phyloP scores from a whole-genome alignment of 139 green algal species.

The Chlamydomonas sp. region DNA sequence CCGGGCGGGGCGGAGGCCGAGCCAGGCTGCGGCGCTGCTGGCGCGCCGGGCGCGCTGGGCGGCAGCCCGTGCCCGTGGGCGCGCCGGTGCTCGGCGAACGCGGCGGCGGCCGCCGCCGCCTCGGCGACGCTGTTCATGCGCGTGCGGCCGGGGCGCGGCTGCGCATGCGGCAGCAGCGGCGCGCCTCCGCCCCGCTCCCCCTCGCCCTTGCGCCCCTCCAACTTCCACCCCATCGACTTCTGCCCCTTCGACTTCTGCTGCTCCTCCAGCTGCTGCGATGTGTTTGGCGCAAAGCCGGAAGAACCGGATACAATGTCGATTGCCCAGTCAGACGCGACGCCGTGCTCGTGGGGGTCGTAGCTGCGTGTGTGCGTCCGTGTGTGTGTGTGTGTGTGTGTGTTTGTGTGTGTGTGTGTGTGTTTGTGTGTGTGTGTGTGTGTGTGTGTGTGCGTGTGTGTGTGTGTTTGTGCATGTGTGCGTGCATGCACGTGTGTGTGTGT shows the following conservation, averaged over 20 bases:
- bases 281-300: background rate
- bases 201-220: background rate
- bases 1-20: too few relatives aligned
- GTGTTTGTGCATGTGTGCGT: too few relatives aligned
- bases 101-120: too few relatives aligned
- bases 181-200: too few relatives aligned
- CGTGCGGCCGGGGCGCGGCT: background rate
- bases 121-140: background rate
- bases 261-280: background rate
- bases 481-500: background rate
- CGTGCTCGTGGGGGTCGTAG: slow-evolving; percentile 14
- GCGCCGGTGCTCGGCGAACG: too few relatives aligned
- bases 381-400: too few relatives aligned
- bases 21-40: too few relatives aligned
- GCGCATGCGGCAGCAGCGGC: background rate
- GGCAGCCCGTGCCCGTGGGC: too few relatives aligned
- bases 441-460: background rate
- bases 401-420: background rate
- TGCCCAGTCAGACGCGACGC: slow-evolving; percentile 22
- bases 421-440: too few relatives aligned
- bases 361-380: background rate
- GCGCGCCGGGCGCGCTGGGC: too few relatives aligned
- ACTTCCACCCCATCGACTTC: background rate
- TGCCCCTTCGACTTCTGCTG: background rate
- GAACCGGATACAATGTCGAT: slow-evolving; percentile 10